Evolutionary conservation across 2,329 filamentous ascomycete species (phyloP), one percentile per base, ranked within the genome.

Genomic region (Colletotrichum magnum): DNA sequence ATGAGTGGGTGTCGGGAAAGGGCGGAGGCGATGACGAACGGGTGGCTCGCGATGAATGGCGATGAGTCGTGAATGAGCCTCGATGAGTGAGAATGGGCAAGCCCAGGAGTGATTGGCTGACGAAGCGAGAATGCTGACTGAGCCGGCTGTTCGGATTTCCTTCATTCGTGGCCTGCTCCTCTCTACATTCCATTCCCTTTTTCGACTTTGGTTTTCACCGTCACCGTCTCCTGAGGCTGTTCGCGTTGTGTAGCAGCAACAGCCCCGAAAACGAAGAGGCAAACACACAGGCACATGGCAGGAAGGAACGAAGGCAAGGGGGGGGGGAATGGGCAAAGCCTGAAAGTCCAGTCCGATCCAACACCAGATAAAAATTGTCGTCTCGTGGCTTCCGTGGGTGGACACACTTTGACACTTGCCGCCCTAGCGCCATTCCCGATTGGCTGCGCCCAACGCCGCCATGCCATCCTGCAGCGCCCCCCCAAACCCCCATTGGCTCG

Each of bases 361-460:
- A 36, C 32, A 36, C 48, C 48, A 50, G 48, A 52, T 52, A 50
- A 50, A 59, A 52, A 50, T 52, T 51, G 45, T 69, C 62, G 62
- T 69, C 67, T 67, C 62, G 67, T 69, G 67, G 67, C 62, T 57
- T 69, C 36, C 50, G 36, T 67, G 18, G 36, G 43, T 69, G 62
- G 62, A 61, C 10, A 61, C 51, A 15, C 56, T 67, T 41, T 24
- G 43, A 57, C 56, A 60, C 67, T 56, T 48, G 62, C 56, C 60
- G 43, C 10, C 26, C n/a, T 60, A 61, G 9, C 21, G n/a, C 21
- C 13, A 1, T 1, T 3, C 24, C 1, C 6, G 13, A 69, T 69
- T 69, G 67, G 67, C 3, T 18, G 1, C 2, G 6, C 12, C 12
- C 3, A 6, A 13, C 12, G 13, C 26, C 15, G 18, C 51, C 51